These are phyloP conservation scores for Rugonectria rugulosa DNA, from an alignment of 2,329 filamentous ascomycete species.

Conservation along the genomic window DNA sequence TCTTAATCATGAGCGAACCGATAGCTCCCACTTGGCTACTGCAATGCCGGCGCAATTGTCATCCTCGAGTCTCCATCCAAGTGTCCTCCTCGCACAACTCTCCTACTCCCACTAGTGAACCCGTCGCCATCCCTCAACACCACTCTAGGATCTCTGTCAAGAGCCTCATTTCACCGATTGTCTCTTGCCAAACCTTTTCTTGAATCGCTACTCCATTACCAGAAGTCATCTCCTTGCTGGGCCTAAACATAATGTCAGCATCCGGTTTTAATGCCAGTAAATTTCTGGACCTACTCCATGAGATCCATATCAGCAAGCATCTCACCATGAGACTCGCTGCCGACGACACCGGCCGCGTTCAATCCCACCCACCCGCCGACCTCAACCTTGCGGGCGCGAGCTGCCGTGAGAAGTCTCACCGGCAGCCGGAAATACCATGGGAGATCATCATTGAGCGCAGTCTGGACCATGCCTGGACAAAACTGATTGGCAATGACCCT, in stretches of 20 bases:
- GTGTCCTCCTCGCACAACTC: too few relatives aligned
- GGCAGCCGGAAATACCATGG: background rate
- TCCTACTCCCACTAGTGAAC: too few relatives aligned
- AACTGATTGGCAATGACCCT: background rate
- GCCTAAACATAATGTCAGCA: background rate
- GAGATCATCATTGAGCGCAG: background rate
- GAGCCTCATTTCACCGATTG: too few relatives aligned
- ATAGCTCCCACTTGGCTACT: too few relatives aligned
- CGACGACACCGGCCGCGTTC: background rate
- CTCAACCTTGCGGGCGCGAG: background rate
- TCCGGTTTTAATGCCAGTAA: background rate
- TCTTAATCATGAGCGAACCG: too few relatives aligned
- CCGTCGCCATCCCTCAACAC: background rate
- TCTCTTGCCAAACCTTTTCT: too few relatives aligned
- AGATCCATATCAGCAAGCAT: background rate
- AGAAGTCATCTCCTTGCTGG: too few relatives aligned
- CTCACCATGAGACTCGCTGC: background rate
- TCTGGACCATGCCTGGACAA: background rate
- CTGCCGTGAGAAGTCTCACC: background rate
- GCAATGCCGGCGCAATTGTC: too few relatives aligned
- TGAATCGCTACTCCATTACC: too few relatives aligned
- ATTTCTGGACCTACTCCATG: background rate
- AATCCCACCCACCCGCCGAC: background rate
- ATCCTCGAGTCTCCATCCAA: too few relatives aligned
- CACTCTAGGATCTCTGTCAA: too few relatives aligned